Percentiles rank a stretch among this genome's conserved stretches.
These are phyloP conservation scores for Pseudozyma sp. DNA, from an alignment of 1,284 basidiomycete species.

Conservation along the genomic window DNA sequence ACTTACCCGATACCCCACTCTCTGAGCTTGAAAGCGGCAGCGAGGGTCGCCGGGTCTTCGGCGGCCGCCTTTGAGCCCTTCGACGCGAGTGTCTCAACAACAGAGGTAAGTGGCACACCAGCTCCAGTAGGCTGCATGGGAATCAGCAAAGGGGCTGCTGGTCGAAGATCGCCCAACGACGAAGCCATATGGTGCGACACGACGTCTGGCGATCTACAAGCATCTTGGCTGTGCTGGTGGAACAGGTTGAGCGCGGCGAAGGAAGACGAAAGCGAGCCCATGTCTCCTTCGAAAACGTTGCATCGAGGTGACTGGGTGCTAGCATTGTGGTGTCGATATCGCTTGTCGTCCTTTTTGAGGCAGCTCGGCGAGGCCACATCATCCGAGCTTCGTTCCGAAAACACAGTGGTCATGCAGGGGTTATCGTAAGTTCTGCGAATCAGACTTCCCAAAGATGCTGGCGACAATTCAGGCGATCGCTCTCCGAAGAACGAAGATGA, in stretches of 20 bases:
- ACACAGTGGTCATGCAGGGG: constrained; percentile 15
- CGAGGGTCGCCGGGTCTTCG: constrained; percentile 46
- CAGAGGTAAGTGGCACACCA: constrained; percentile 40
- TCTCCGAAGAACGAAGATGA: constrained; percentile 31
- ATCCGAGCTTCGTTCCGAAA: constrained; percentile 10
- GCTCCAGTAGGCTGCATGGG: constrained; percentile 48
- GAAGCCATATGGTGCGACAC: constrained; percentile 14
- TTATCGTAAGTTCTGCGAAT: constrained; percentile 19
- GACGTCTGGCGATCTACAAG: constrained; percentile 1
- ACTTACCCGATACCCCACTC: constrained; percentile 51
- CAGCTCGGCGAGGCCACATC: background rate
- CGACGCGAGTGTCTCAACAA: constrained; percentile 40
- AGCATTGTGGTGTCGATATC: background rate
- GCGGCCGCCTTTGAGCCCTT: constrained; percentile 48
- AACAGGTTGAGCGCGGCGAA: constrained; percentile 11
- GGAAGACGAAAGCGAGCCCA: constrained; percentile 16
- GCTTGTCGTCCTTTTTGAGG: background rate
- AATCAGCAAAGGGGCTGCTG: constrained; percentile 31
- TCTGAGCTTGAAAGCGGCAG: constrained; percentile 42
- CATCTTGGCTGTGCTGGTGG: constrained; percentile 9
- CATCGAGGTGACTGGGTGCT: background rate
- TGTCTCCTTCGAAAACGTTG: background rate
- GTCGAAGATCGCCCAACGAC: constrained; percentile 10
- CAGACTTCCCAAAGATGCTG: background rate
- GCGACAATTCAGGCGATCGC: constrained; percentile 17